phyloP scores from a whole-genome alignment of 352 stramenopile genomes.

The Phytophthora macrochlamydospora region DNA sequence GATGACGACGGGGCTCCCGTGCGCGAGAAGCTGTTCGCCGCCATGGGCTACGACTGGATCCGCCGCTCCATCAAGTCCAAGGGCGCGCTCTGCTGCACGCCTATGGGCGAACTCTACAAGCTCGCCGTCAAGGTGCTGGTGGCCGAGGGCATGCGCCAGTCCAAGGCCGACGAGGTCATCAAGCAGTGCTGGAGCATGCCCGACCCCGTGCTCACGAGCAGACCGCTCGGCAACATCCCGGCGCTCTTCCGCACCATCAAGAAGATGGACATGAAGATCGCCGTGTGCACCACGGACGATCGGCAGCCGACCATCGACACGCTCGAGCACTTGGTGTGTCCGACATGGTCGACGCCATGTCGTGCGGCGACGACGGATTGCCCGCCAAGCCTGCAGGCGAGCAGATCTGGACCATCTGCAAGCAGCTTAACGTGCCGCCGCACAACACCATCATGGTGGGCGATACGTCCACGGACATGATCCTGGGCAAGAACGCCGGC shows the following conservation, averaged over 20 bases:
- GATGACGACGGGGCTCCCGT: conserved; percentile 80
- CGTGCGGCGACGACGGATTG: conserved; percentile 84
- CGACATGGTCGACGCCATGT: conserved; percentile 77
- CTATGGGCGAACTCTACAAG: conserved; percentile 87
- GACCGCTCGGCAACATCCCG: conserved; percentile 71
- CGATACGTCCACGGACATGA: conserved; percentile 87
- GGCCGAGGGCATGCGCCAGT: conserved; percentile 68
- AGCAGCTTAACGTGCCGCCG: conserved; percentile 73
- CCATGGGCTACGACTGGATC: conserved; percentile 90
- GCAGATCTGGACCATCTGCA: conserved; percentile 87
- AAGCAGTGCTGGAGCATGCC: conserved; percentile 85
- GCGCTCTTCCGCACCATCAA: conserved; percentile 86
- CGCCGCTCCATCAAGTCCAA: conserved; percentile 82
- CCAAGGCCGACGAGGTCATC: conserved; percentile 69
- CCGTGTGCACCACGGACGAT: conserved; percentile 88
- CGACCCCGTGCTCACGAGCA: conserved; percentile 73
- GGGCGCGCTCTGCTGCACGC: conserved; percentile 81
- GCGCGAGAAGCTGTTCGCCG: conserved; percentile 84
- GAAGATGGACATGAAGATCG: conserved; percentile 89
- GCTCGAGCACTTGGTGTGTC: conserved; percentile 74
- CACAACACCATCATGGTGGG: conserved; percentile 91
- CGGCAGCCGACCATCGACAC: conserved; percentile 78
- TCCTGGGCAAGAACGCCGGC: conserved; percentile 76
- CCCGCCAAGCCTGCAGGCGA: conserved; percentile 83
- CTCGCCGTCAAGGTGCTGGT: conserved; percentile 78